These are phyloP conservation scores for Streptanthus diversifolius DNA, from an alignment of 345 rosid genomes.

Conservation along the genomic window DNA sequence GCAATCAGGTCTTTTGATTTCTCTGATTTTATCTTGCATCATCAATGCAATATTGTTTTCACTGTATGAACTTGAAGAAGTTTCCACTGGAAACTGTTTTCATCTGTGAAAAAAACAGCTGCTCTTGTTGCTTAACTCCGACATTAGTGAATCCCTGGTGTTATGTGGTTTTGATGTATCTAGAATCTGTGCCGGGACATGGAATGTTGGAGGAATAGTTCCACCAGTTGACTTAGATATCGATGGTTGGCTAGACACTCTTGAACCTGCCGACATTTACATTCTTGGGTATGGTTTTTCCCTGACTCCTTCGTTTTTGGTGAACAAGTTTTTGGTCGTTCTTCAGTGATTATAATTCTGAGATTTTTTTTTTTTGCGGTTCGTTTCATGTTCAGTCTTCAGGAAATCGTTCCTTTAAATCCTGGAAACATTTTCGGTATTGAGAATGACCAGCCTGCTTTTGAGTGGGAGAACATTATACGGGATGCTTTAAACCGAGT, in stretches of 20 bases:
- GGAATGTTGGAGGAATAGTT: constrained; percentile 77
- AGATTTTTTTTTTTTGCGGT: not conserved
- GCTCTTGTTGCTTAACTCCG: constrained; percentile 10
- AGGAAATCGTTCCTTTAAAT: constrained; percentile 88
- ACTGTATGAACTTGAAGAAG: no score
- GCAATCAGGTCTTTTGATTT: constrained; percentile 55
- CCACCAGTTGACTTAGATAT: constrained; percentile 74
- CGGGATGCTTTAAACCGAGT: constrained; percentile 64
- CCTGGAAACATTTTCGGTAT: constrained; percentile 88
- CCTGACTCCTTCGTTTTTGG: not conserved
- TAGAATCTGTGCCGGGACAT: constrained; percentile 68
- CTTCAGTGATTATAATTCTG: not conserved
- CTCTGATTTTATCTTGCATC: constrained; percentile 8
- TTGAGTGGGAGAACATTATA: constrained; percentile 76
- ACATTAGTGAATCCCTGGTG: not conserved
- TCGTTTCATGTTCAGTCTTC: constrained; percentile 50
- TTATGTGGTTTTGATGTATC: constrained; percentile 18
- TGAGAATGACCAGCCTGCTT: constrained; percentile 72
- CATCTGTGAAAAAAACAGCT: not conserved
- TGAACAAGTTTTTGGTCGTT: not conserved
- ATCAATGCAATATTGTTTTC: not conserved
- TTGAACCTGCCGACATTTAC: constrained; percentile 81
- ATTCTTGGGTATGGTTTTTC: constrained; percentile 52
- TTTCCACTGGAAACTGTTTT: no score
- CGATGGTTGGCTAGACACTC: constrained; percentile 59